phyloP scores from a whole-genome alignment of 371 early-diverging fungal genomes.

The Aphelidium insulamus region DNA sequence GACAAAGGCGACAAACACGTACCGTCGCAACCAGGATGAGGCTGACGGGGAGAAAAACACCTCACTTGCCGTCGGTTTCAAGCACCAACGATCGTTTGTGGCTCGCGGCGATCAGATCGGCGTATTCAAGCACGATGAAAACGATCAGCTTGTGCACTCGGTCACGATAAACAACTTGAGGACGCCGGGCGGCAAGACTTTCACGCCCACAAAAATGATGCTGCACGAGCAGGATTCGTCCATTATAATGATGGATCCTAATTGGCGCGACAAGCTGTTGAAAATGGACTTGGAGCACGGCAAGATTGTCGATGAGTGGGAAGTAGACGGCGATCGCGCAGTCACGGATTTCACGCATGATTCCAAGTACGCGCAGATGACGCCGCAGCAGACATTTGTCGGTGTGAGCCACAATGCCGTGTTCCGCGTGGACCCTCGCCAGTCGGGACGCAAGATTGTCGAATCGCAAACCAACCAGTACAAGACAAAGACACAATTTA shows the following conservation, averaged over 20 bases:
- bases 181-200: slow-evolving; percentile 14
- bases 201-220: slow-evolving; percentile 36
- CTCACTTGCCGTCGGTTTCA: slow-evolving; percentile 47
- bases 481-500: slow-evolving; percentile 37
- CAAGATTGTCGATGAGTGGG: slow-evolving; percentile 82
- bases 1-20: neutral
- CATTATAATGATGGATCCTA: slow-evolving; percentile 41
- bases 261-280: slow-evolving; percentile 39
- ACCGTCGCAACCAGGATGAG: neutral
- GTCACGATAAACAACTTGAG: slow-evolving; percentile 37
- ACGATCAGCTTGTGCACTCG: slow-evolving; percentile 32
- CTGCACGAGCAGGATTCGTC: slow-evolving; percentile 54
- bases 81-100: slow-evolving; percentile 55
- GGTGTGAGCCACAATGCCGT: slow-evolving; percentile 59
- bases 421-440: slow-evolving; percentile 77
- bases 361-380: slow-evolving; percentile 48
- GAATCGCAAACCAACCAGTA: slow-evolving; percentile 38
- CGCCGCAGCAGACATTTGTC: slow-evolving; percentile 42
- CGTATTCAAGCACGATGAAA: slow-evolving; percentile 46
- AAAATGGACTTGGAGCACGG: slow-evolving; percentile 77
- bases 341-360: slow-evolving; percentile 45
- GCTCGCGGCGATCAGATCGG: slow-evolving; percentile 63
- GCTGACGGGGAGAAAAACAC: slow-evolving; percentile 21
- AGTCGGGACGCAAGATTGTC: slow-evolving; percentile 36
- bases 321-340: slow-evolving; percentile 30